Evolutionary conservation across 306 rosid genomes (phyloP).

Genomic region (Canavalia ensiformis): DNA sequence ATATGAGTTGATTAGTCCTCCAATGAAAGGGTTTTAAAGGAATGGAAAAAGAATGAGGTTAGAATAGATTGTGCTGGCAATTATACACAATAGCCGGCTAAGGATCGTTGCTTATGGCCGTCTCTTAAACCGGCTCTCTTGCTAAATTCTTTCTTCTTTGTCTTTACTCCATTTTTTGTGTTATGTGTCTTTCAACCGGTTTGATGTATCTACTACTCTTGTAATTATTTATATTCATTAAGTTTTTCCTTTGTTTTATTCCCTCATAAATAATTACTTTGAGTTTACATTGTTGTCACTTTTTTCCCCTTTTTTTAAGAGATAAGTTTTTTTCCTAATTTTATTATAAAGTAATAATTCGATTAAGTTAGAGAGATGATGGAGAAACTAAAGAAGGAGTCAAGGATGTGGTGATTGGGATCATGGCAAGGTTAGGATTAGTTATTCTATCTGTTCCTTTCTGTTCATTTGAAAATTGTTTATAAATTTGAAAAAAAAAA

Average conservation of each 20-base stretch:
- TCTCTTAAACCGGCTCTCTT: constrained; percentile 43
- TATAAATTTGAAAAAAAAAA: too few relatives aligned
- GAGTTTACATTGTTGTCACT: constrained; percentile 18
- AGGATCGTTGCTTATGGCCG: constrained; percentile 51
- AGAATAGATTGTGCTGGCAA: constrained; percentile 53
- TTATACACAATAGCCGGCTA: constrained; percentile 50
- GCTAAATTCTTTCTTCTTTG: constrained; percentile 34
- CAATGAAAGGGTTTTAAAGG: constrained; percentile 54
- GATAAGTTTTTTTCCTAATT: background rate
- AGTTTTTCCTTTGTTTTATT: constrained; percentile 38
- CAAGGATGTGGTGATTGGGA: background rate
- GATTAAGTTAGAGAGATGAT: background rate
- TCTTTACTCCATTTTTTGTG: constrained; percentile 31
- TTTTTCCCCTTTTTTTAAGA: background rate
- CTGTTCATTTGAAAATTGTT: too few relatives aligned
- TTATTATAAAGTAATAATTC: background rate
- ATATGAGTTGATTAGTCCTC: constrained; percentile 18
- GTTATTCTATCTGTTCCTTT: background rate
- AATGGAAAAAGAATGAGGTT: constrained; percentile 26
- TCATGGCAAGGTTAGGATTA: background rate
- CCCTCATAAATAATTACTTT: background rate
- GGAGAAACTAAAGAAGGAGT: background rate
- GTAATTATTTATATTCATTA: background rate
- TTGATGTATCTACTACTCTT: constrained; percentile 43
- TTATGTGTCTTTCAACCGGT: constrained; percentile 46